Conservation (phyloP, 306 rosid species). For the Quercus agrifolia region DNA sequence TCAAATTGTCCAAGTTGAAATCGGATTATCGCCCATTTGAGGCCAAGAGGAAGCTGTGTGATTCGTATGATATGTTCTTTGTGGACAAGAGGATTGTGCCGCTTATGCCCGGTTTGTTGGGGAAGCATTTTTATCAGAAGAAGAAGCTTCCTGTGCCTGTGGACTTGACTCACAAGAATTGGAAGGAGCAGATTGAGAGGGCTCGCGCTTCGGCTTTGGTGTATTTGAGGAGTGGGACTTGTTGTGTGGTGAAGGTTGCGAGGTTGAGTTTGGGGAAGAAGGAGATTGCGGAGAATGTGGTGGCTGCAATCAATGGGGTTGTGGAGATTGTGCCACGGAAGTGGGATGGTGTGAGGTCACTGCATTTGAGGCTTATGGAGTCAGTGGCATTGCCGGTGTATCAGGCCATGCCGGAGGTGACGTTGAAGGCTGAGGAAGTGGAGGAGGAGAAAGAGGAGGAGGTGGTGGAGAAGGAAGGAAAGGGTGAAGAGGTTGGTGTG, state of each 20-base stretch:
- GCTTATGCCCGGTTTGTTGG: conserved; percentile 48
- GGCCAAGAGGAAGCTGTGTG: conserved; percentile 62
- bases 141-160: conserved; percentile 76
- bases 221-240: conserved; percentile 63
- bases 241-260: conserved; percentile 73
- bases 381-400: conserved; percentile 67
- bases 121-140: conserved; percentile 77
- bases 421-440: conserved; percentile 53
- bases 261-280: conserved; percentile 43
- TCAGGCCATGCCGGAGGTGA: conserved; percentile 55
- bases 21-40: conserved; percentile 70
- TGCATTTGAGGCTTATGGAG: conserved; percentile 73
- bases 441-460: conserved; percentile 7
- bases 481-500: neutral
- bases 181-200: conserved; percentile 76
- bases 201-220: conserved; percentile 48
- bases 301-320: conserved; percentile 46
- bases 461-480: neutral
- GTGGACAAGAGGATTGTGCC: conserved; percentile 61
- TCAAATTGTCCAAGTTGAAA: conserved; percentile 65
- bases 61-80: conserved; percentile 61
- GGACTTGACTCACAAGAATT: conserved; percentile 60
- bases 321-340: conserved; percentile 60
- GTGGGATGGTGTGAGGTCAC: conserved; percentile 73
- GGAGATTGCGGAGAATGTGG: conserved; percentile 57